Conservation (phyloP, 495 filamentous ascomycete genomes). For the Immersiella caudata region DNA sequence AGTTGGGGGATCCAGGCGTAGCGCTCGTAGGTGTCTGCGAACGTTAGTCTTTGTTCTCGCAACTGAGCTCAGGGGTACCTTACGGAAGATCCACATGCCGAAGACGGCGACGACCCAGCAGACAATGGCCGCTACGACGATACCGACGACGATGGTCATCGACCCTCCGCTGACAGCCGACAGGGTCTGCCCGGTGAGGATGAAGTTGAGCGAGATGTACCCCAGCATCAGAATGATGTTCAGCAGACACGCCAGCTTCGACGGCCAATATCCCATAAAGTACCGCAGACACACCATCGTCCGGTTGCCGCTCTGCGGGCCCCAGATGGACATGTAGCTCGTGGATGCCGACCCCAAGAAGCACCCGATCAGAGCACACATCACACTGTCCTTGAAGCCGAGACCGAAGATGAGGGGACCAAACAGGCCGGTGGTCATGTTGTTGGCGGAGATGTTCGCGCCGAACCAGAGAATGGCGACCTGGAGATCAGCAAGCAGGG, state of each 20-base stretch:
- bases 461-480: constrained; percentile 72
- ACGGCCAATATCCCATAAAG: constrained; percentile 80
- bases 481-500: constrained; percentile 63
- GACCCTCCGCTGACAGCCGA: constrained; percentile 68
- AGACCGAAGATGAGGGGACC: constrained; percentile 70
- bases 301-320: constrained; percentile 68
- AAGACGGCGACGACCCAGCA: constrained; percentile 72
- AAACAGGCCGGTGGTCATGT: constrained; percentile 74
- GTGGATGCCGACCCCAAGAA: constrained; percentile 61
- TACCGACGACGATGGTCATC: constrained; percentile 71
- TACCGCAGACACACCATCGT: constrained; percentile 63
- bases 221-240: constrained; percentile 74
- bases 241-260: constrained; percentile 70
- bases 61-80: background rate
- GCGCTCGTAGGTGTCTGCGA: constrained; percentile 35
- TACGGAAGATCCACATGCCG: constrained; percentile 71
- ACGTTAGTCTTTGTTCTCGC: background rate
- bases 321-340: constrained; percentile 73
- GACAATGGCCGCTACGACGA: constrained; percentile 68
- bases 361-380: constrained; percentile 68
- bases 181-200: constrained; percentile 74
- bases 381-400: constrained; percentile 65
- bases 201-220: constrained; percentile 70
- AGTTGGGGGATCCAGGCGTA: constrained; percentile 72
- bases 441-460: constrained; percentile 76